Conservation (phyloP, 495 filamentous ascomycete species). For the Pseudomonodictys pantanalensis region DNA sequence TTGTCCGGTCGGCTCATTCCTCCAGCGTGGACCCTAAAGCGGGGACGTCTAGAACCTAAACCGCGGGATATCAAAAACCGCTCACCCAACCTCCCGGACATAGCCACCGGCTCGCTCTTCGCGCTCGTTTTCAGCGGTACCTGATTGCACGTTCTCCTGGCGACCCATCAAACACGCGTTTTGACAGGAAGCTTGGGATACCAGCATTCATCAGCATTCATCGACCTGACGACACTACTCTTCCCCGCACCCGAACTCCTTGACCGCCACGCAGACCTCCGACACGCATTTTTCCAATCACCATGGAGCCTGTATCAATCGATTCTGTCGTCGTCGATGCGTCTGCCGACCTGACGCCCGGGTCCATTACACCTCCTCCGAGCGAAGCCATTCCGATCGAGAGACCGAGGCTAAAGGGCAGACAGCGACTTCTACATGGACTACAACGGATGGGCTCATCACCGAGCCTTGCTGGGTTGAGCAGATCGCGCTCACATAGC, state of each 20-base stretch:
- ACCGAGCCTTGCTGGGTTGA: conserved; percentile 64
- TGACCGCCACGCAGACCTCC: background rate
- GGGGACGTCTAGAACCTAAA: background rate
- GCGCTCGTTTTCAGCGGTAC: background rate
- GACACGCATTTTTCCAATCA: background rate
- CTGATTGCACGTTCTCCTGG: no score
- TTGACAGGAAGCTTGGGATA: no score
- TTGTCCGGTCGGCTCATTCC: background rate
- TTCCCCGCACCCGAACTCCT: background rate
- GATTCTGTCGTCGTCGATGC: conserved; percentile 33
- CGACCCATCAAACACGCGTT: no score
- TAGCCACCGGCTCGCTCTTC: background rate
- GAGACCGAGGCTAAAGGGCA: conserved; percentile 62
- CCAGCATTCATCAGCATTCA: background rate
- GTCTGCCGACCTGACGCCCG: conserved; percentile 1
- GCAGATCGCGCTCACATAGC: conserved; percentile 54
- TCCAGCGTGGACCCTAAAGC: background rate
- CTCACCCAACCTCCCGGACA: conserved; percentile 3
- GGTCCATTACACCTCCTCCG: conserved; percentile 3
- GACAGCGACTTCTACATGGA: conserved; percentile 70
- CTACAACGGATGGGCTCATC: conserved; percentile 89
- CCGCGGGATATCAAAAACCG: background rate
- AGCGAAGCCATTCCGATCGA: conserved; percentile 30
- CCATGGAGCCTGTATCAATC: conserved; percentile 35
- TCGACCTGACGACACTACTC: background rate